A percentile compares a stretch with the other conserved stretches of the same genome.
phyloP scores from a whole-genome alignment of 2,329 filamentous ascomycete genomes.

The Colletotrichum sp. region DNA sequence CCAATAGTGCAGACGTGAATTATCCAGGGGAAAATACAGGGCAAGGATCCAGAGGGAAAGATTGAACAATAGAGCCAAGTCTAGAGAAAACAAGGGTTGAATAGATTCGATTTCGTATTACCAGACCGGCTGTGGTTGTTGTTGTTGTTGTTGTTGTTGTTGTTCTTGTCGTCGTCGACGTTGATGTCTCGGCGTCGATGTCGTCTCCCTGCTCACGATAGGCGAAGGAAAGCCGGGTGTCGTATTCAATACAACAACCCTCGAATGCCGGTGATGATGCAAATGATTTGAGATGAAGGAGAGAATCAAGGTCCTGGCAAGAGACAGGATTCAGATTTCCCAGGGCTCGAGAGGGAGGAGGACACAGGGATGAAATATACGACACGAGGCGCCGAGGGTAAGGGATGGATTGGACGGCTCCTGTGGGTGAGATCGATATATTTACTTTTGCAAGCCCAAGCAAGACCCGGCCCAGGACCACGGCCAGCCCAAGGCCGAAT shows the following conservation, averaged over 20 bases:
- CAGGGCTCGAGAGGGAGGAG: conserved; percentile 4
- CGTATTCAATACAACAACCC: conserved; percentile 18
- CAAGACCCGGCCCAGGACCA: conserved; percentile 3
- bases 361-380: conserved; percentile 17
- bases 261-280: conserved; percentile 14
- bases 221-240: background rate
- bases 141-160: background rate
- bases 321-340: background rate
- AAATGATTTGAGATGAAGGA: background rate
- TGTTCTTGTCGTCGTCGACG: background rate
- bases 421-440: conserved; percentile 13
- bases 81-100: background rate
- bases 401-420: conserved; percentile 9
- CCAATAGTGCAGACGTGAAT: background rate
- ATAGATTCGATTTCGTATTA: background rate
- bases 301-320: background rate
- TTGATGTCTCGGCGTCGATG: background rate
- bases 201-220: background rate
- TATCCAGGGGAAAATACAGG: background rate
- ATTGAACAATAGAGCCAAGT: background rate
- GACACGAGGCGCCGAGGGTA: conserved; percentile 10
- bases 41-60: background rate
- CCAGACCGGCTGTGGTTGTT: conserved; percentile 11
- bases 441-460: conserved; percentile 18
- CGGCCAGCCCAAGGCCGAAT: background rate